Conservation (phyloP, 352 stramenopile species). For the Globisporangium spinosum region DNA sequence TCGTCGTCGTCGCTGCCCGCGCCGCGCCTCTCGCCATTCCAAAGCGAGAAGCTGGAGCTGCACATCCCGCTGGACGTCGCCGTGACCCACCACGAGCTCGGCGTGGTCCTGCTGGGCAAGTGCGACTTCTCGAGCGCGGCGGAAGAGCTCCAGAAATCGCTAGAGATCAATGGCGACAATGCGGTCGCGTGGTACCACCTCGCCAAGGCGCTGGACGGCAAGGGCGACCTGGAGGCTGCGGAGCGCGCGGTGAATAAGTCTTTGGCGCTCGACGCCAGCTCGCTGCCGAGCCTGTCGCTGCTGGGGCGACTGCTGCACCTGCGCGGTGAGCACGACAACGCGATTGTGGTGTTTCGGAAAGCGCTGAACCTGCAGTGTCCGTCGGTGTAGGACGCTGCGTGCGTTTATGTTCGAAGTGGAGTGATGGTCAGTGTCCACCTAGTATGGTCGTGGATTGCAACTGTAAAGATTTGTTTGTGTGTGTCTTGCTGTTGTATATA, state of each 20-base stretch:
- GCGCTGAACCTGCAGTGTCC: conserved; percentile 56
- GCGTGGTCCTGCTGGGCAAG: conserved; percentile 42
- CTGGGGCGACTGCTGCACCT: conserved; percentile 60
- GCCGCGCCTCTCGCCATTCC: conserved; percentile 12
- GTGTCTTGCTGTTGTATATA: background rate
- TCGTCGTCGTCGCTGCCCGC: conserved; percentile 13
- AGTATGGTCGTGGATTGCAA: background rate
- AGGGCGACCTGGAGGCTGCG: conserved; percentile 32
- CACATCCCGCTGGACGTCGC: conserved; percentile 43
- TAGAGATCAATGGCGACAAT: conserved; percentile 36
- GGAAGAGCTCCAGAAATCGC: conserved; percentile 37
- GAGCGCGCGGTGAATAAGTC: conserved; percentile 51
- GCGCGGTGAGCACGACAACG: conserved; percentile 64
- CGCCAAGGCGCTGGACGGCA: conserved; percentile 57
- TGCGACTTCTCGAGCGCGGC: conserved; percentile 37
- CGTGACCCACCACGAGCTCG: conserved; percentile 47
- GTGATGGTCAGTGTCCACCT: background rate
- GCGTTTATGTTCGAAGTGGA: background rate
- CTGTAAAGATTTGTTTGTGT: background rate
- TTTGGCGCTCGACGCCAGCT: conserved; percentile 39
- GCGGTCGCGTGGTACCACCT: conserved; percentile 49
- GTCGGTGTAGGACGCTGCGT: background rate
- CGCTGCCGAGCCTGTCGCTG: conserved; percentile 53
- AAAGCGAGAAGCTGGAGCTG: conserved; percentile 16
- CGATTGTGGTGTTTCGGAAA: conserved; percentile 57